A percentile compares a stretch with the other conserved stretches of the same genome.
These are phyloP conservation scores for Quaeritorhiza haematococci DNA, from an alignment of 371 early-diverging fungal species.

Conservation along the genomic window DNA sequence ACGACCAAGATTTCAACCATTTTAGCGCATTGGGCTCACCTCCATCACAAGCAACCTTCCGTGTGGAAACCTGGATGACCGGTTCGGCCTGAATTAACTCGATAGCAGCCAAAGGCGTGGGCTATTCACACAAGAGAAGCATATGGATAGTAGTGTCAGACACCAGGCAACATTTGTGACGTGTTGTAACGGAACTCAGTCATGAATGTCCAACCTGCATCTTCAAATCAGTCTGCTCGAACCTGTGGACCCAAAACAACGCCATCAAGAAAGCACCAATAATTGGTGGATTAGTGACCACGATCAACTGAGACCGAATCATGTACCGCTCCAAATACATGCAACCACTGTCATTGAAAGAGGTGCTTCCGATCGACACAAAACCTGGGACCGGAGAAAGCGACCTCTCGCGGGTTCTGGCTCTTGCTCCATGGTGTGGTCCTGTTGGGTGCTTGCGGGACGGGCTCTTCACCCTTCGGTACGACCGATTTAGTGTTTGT, in stretches of 20 bases:
- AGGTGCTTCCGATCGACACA: no score
- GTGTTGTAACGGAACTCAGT: neutral
- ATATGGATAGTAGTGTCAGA: no score
- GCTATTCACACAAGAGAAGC: slow-evolving; percentile 51
- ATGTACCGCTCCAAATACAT: no score
- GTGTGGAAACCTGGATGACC: slow-evolving; percentile 64
- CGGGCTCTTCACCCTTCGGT: no score
- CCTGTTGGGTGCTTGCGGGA: slow-evolving; percentile 71
- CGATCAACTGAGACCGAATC: no score
- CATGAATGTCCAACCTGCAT: slow-evolving; percentile 57
- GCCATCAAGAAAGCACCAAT: no score
- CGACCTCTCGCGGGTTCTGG: slow-evolving; percentile 67
- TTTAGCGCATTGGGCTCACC: slow-evolving; percentile 39
- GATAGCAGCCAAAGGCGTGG: slow-evolving; percentile 84
- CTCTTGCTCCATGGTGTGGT: slow-evolving; percentile 67
- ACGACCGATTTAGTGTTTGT: no score
- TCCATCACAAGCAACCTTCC: slow-evolving; percentile 84
- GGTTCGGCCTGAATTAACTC: slow-evolving; percentile 88
- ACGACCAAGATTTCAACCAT: neutral
- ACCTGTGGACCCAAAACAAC: slow-evolving; percentile 39
- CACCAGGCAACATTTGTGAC: neutral
- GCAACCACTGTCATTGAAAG: no score
- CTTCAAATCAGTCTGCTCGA: slow-evolving; percentile 79
- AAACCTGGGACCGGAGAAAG: slow-evolving; percentile 68
- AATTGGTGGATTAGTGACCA: no score